Evolutionary conservation across 768 basidiomycete genomes (phyloP).

Genomic region (Psilocybe subaeruginosa): DNA sequence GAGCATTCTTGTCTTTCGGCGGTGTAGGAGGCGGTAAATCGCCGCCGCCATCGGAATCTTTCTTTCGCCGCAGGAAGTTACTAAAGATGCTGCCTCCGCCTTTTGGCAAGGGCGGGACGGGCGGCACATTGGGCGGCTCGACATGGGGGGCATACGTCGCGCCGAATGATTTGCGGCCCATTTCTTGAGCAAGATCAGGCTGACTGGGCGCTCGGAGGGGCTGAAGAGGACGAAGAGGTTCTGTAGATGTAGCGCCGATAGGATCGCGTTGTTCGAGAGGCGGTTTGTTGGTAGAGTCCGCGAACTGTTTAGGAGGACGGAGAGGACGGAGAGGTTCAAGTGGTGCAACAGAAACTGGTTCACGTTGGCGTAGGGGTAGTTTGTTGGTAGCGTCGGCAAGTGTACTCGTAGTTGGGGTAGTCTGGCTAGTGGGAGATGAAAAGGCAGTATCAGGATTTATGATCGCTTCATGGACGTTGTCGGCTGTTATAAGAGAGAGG

Average conservation of each 20-base stretch:
- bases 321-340: slow-evolving; percentile 7
- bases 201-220: slow-evolving; percentile 20
- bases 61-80: slow-evolving; percentile 44
- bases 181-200: slow-evolving; percentile 20
- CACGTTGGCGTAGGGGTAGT: slow-evolving; percentile 8
- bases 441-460: slow-evolving; percentile 19
- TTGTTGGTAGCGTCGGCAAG: slow-evolving; percentile 8
- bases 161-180: slow-evolving; percentile 35
- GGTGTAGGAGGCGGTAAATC: slow-evolving; percentile 43
- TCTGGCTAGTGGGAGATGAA: slow-evolving; percentile 5
- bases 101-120: slow-evolving; percentile 26
- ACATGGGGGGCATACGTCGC: slow-evolving; percentile 32
- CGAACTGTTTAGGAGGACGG: slow-evolving; percentile 4
- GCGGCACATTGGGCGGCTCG: slow-evolving; percentile 18
- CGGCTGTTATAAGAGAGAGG: slow-evolving; percentile 44
- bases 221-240: slow-evolving; percentile 14
- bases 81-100: slow-evolving; percentile 30
- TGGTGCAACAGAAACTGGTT: not conserved
- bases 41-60: slow-evolving; percentile 31
- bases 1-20: slow-evolving; percentile 42
- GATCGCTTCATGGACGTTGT: slow-evolving; percentile 39
- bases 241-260: not conserved
- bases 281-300: slow-evolving; percentile 12
- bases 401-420: slow-evolving; percentile 3
- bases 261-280: slow-evolving; percentile 7